A percentile compares a stretch with the other conserved stretches of the same genome.
These are phyloP conservation scores for Geranium brycei DNA, from an alignment of 345 rosid genomes.

Conservation along the genomic window DNA sequence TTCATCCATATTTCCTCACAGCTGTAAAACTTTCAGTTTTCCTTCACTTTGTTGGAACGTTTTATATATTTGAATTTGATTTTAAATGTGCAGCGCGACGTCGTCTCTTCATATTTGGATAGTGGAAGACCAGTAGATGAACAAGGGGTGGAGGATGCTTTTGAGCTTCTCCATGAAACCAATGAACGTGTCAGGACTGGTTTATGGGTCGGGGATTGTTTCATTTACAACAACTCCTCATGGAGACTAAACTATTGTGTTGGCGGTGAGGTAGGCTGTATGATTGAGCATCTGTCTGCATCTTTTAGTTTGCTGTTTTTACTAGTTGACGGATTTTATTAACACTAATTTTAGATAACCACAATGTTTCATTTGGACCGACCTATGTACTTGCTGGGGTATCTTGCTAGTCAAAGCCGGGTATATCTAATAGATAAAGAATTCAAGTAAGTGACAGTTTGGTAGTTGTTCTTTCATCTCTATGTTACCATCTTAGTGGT, in stretches of 20 bases:
- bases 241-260: conserved; percentile 99
- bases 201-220: conserved; percentile 99
- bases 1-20: too few species aligned
- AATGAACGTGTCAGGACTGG: conserved; percentile 99
- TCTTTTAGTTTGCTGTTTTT: too few species aligned
- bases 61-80: conserved; percentile 8
- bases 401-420: conserved; percentile 94
- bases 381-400: conserved; percentile 97
- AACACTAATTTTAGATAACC: conserved; percentile 44
- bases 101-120: conserved; percentile 76
- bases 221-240: conserved; percentile 89
- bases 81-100: conserved; percentile 59
- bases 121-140: conserved; percentile 87
- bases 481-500: too few species aligned
- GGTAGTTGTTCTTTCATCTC: too few species aligned
- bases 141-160: conserved; percentile 98
- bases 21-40: too few species aligned
- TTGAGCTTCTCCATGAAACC: conserved; percentile 95
- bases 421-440: conserved; percentile 97
- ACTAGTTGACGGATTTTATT: too few species aligned
- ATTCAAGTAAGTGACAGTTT: conserved; percentile 58
- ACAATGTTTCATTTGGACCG: conserved; percentile 99
- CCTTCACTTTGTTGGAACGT: too few species aligned
- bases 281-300: too few species aligned
- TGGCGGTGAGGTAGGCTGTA: conserved; percentile 82